A percentile compares a stretch with the other conserved stretches of the same genome.
Evolutionary conservation across 495 filamentous ascomycete genomes (phyloP).

Genomic region (Podospora didyma): DNA sequence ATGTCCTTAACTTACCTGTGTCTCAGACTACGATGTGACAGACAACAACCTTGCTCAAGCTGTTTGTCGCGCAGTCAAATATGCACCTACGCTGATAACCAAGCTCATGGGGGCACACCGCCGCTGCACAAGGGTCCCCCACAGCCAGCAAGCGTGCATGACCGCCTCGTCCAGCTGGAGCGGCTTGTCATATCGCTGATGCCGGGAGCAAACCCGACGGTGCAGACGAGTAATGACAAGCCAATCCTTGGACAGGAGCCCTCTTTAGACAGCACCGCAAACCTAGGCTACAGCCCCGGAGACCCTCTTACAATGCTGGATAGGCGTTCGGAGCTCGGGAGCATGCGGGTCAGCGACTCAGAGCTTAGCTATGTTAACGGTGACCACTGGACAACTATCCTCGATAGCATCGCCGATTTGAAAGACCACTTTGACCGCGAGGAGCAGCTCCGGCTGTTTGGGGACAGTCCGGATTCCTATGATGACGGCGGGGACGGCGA

Average conservation of each 20-base stretch:
- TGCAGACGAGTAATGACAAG: background rate
- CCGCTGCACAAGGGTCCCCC: background rate
- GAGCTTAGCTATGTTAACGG: constrained; percentile 35
- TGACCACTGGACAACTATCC: constrained; percentile 41
- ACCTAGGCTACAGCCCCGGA: background rate
- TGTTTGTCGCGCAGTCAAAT: constrained; percentile 2
- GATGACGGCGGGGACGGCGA: background rate
- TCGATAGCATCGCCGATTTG: constrained; percentile 30
- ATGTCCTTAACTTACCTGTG: no score
- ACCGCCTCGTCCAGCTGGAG: constrained; percentile 6
- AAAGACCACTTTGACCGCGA: constrained; percentile 28
- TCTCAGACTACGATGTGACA: constrained; percentile 26
- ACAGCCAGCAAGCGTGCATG: background rate
- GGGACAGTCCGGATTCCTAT: background rate
- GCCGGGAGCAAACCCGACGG: background rate
- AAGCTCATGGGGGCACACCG: background rate
- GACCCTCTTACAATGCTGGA: constrained; percentile 7
- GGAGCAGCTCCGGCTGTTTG: constrained; percentile 4
- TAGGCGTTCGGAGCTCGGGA: constrained; percentile 28
- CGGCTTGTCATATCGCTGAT: constrained; percentile 4
- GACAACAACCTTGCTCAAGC: constrained; percentile 21
- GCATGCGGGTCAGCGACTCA: constrained; percentile 25
- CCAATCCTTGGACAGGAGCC: background rate
- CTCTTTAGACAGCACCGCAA: no score
- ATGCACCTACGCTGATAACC: background rate